phyloP scores from a whole-genome alignment of 352 stramenopile genomes.

The Globisporangium acanthophoron region DNA sequence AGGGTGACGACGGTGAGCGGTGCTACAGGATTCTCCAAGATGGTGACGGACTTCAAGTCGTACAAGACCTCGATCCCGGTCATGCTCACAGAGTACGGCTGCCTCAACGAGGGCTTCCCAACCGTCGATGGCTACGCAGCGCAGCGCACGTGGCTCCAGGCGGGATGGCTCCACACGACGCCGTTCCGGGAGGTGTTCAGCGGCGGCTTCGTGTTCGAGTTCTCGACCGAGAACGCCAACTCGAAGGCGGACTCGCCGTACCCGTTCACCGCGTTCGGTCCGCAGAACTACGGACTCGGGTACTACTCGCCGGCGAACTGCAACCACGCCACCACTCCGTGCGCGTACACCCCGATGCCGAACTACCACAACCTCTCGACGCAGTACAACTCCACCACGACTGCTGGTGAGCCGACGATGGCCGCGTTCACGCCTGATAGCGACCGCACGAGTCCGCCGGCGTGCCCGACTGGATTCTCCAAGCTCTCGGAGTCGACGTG shows the following conservation, averaged over 20 bases:
- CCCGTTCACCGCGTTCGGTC: constrained; percentile 68
- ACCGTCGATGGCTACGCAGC: constrained; percentile 49
- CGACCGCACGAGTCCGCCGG: constrained; percentile 15
- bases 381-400: constrained; percentile 40
- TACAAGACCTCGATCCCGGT: constrained; percentile 68
- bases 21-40: constrained; percentile 46
- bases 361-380: constrained; percentile 64
- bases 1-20: constrained; percentile 21
- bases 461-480: constrained; percentile 27
- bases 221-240: constrained; percentile 72
- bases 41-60: constrained; percentile 49
- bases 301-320: constrained; percentile 77
- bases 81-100: constrained; percentile 82
- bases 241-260: constrained; percentile 41
- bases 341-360: constrained; percentile 69
- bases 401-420: constrained; percentile 26
- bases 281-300: constrained; percentile 83
- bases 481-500: constrained; percentile 31
- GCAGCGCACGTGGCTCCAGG: constrained; percentile 62
- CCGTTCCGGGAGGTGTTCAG: constrained; percentile 49
- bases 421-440: constrained; percentile 28
- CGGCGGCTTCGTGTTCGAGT: constrained; percentile 81
- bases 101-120: constrained; percentile 51
- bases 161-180: constrained; percentile 43
- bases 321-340: constrained; percentile 69